A percentile compares a stretch with the other conserved stretches of the same genome.
phyloP scores from a whole-genome alignment of 2,329 filamentous ascomycete genomes.

The Colletotrichum lentis region DNA sequence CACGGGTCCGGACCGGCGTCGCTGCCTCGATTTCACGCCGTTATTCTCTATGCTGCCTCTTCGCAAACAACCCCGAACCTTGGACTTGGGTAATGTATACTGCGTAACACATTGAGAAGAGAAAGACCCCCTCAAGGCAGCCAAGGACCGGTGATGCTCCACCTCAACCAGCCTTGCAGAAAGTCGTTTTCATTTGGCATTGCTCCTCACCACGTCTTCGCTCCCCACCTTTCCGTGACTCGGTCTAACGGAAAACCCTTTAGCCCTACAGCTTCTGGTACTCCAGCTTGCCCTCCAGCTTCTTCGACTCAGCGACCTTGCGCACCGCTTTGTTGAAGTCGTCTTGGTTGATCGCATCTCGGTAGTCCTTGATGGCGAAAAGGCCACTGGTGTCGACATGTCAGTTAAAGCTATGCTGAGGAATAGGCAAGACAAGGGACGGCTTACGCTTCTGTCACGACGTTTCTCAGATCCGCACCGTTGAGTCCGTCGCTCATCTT shows the following conservation, averaged over 20 bases:
- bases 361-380: constrained; percentile 98
- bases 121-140: constrained; percentile 14
- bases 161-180: constrained; percentile 11
- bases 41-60: constrained; percentile 21
- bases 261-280: constrained; percentile 83
- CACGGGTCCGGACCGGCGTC: constrained; percentile 10
- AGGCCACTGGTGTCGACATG: constrained; percentile 70
- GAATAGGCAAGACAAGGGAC: not conserved
- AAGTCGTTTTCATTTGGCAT: constrained; percentile 7
- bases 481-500: constrained; percentile 99
- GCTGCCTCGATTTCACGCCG: constrained; percentile 22
- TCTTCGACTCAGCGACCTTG: constrained; percentile 97
- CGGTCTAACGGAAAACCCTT: not conserved
- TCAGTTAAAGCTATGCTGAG: constrained; percentile 41
- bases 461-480: constrained; percentile 95
- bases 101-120: constrained; percentile 33
- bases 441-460: constrained; percentile 96
- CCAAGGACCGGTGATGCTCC: constrained; percentile 10
- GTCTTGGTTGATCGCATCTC: constrained; percentile 95
- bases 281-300: constrained; percentile 96
- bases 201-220: constrained; percentile 1
- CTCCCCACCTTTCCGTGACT: not conserved
- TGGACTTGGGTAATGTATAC: constrained; percentile 37
- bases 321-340: constrained; percentile 99
- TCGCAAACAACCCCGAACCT: constrained; percentile 36